Conservation (phyloP, 495 filamentous ascomycete species). For the Mytilinidion resinicola region DNA sequence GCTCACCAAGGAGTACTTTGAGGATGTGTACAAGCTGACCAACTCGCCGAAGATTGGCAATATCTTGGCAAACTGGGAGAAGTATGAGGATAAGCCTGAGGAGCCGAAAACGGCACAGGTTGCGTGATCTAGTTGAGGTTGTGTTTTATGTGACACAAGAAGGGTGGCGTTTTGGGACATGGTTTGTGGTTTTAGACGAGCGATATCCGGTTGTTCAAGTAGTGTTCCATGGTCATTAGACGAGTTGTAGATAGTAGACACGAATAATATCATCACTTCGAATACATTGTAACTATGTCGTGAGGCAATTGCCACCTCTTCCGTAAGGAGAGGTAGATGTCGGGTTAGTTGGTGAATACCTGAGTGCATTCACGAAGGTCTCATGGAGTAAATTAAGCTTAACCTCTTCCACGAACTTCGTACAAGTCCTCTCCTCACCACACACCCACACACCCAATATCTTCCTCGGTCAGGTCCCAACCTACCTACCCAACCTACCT, state of each 20-base stretch:
- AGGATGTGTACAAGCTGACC: constrained; percentile 91
- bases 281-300: neutral
- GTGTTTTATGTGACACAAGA: constrained; percentile 1
- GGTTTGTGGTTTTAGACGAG: neutral
- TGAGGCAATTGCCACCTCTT: no score
- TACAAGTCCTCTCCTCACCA: no score
- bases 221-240: neutral
- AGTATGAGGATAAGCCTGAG: constrained; percentile 49
- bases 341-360: neutral
- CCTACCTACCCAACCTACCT: no score
- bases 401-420: neutral
- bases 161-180: constrained; percentile 5
- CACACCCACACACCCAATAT: no score
- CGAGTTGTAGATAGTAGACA: neutral
- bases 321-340: neutral
- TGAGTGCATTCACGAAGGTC: neutral
- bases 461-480: no score
- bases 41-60: constrained; percentile 87
- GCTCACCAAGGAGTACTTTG: constrained; percentile 96
- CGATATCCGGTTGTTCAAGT: constrained; percentile 12
- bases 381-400: neutral
- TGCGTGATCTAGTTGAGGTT: constrained; percentile 10
- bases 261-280: neutral
- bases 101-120: constrained; percentile 17
- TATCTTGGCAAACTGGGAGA: constrained; percentile 80